A percentile compares a stretch with the other conserved stretches of the same genome.
phyloP scores from a whole-genome alignment of 768 basidiomycete species.

The Amanita phalloides region DNA sequence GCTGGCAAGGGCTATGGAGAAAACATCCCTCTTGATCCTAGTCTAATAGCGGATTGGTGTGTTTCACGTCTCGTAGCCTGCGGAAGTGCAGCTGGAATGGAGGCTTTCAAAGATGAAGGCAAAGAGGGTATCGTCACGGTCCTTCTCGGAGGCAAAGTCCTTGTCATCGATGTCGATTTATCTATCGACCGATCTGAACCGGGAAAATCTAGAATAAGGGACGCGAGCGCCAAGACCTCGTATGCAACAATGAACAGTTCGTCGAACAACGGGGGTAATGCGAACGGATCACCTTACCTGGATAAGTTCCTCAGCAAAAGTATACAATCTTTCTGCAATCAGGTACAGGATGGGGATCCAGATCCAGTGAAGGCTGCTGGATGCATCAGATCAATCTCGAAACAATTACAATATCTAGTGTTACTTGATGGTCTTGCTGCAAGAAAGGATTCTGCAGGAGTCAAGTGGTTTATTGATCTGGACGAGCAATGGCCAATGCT shows the following conservation, averaged over 20 bases:
- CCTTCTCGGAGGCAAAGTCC: constrained; percentile 67
- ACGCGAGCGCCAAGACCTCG: constrained; percentile 59
- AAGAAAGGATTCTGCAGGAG: constrained; percentile 48
- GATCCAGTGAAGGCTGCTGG: constrained; percentile 42
- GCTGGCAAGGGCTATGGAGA: constrained; percentile 45
- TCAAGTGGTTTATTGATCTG: constrained; percentile 67
- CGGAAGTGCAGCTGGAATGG: constrained; percentile 60
- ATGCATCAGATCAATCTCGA: constrained; percentile 35
- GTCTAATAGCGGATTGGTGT: constrained; percentile 43
- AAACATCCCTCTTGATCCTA: constrained; percentile 44
- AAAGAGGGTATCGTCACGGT: constrained; percentile 41
- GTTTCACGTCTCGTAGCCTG: constrained; percentile 48
- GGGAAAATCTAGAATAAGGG: constrained; percentile 25
- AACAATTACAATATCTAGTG: constrained; percentile 59
- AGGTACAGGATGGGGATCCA: constrained; percentile 50
- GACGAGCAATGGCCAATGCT: constrained; percentile 41
- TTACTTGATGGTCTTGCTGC: constrained; percentile 60
- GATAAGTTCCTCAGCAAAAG: constrained; percentile 51
- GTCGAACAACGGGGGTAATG: constrained; percentile 24
- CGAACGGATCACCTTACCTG: constrained; percentile 42
- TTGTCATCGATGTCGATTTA: constrained; percentile 71
- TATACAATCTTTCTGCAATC: constrained; percentile 46
- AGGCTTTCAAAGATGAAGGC: constrained; percentile 56
- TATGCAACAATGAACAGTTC: constrained; percentile 47
- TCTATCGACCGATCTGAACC: constrained; percentile 29